Percentiles rank a stretch among this genome's conserved stretches.
phyloP scores from a whole-genome alignment of 306 rosid genomes.

The Medicago lupulina region DNA sequence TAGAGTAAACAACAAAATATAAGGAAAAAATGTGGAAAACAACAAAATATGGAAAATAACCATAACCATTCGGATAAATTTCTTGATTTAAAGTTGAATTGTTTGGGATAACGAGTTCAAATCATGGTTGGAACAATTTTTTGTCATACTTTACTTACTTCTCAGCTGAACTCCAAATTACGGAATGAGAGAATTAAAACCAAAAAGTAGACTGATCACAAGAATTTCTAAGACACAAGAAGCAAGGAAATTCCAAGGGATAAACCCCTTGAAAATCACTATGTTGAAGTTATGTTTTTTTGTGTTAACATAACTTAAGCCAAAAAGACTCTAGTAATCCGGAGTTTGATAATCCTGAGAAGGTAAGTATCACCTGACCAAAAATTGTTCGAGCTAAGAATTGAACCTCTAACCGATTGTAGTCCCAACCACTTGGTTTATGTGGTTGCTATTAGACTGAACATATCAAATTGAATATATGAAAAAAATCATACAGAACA shows the following conservation, averaged over 20 bases:
- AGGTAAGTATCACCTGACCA: neutral
- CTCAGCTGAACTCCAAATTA: neutral
- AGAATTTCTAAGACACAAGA: too few species aligned
- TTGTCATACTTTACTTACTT: too few species aligned
- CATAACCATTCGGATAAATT: neutral
- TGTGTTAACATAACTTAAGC: neutral
- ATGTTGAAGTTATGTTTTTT: too few species aligned
- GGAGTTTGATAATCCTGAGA: neutral
- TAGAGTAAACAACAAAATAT: too few species aligned
- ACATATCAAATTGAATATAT: neutral
- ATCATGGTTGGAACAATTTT: neutral
- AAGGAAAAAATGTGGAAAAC: neutral
- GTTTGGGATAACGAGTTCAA: neutral
- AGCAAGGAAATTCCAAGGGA: too few species aligned
- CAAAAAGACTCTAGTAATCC: neutral
- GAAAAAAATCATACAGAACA: slow-evolving; percentile 3
- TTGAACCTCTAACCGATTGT: neutral
- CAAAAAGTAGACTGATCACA: too few species aligned
- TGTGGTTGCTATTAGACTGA: neutral
- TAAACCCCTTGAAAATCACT: too few species aligned
- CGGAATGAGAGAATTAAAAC: too few species aligned
- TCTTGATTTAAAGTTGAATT: neutral
- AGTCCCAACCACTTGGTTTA: neutral
- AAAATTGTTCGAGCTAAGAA: neutral
- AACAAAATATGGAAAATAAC: neutral